These are phyloP conservation scores for Coleophoma eucalyptorum DNA, from an alignment of 2,329 filamentous ascomycete genomes.

Conservation along the genomic window DNA sequence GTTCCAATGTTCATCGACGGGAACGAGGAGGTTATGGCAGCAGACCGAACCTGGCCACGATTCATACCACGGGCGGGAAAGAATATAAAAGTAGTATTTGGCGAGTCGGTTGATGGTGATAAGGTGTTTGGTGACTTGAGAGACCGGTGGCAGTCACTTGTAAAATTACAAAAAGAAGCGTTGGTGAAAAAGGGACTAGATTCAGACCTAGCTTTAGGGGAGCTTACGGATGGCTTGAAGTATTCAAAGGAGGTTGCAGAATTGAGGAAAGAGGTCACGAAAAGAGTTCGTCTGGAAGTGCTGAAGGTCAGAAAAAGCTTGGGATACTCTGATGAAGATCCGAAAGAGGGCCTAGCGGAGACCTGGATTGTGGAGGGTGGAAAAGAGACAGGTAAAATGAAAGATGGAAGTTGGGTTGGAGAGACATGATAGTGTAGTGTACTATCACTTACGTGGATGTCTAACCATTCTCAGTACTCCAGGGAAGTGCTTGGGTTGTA, in stretches of 20 bases:
- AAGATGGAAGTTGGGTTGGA: constrained; percentile 57
- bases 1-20: constrained; percentile 95
- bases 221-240: constrained; percentile 61
- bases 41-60: constrained; percentile 73
- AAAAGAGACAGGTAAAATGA: constrained; percentile 50
- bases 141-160: constrained; percentile 67
- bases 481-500: too few relatives aligned
- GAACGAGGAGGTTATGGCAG: constrained; percentile 83
- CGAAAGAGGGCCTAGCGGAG: constrained; percentile 70
- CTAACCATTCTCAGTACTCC: too few relatives aligned
- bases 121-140: constrained; percentile 75
- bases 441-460: too few relatives aligned
- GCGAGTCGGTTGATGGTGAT: constrained; percentile 72
- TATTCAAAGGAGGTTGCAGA: constrained; percentile 71
- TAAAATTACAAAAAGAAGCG: constrained; percentile 43
- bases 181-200: constrained; percentile 26
- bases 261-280: constrained; percentile 76
- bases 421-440: constrained; percentile 30
- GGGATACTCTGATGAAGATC: constrained; percentile 74
- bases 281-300: constrained; percentile 74
- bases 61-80: constrained; percentile 75
- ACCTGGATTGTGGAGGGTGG: constrained; percentile 67
- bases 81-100: constrained; percentile 70
- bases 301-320: constrained; percentile 68
- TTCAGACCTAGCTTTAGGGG: constrained; percentile 43